Percentiles rank a stretch among this genome's conserved stretches.
Conservation (phyloP, 2,329 filamentous ascomycete genomes). For the Xylariaceae sp. region DNA sequence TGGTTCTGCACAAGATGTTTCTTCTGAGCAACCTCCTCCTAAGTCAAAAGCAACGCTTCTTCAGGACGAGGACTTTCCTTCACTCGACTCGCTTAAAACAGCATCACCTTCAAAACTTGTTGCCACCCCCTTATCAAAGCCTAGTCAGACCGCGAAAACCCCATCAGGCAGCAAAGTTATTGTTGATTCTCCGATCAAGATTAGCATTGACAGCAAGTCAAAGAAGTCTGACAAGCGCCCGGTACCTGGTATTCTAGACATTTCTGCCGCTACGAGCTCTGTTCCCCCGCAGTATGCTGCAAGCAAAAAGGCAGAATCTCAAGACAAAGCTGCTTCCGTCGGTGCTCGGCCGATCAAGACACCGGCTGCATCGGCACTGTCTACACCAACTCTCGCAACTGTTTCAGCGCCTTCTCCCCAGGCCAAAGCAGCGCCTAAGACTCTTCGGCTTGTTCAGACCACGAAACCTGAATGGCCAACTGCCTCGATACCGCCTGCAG, state of each 20-base stretch:
- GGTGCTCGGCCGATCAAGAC: constrained; percentile 34
- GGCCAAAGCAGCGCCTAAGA: constrained; percentile 53
- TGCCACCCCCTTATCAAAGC: constrained; percentile 32
- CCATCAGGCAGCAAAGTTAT: constrained; percentile 27
- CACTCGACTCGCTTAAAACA: constrained; percentile 45
- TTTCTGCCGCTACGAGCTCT: constrained; percentile 40
- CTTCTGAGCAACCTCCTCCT: constrained; percentile 37
- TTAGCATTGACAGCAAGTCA: constrained; percentile 23
- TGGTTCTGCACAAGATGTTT: constrained; percentile 44
- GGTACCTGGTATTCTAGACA: constrained; percentile 42
- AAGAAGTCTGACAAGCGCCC: constrained; percentile 32
- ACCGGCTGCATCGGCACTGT: constrained; percentile 40
- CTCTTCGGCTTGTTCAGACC: constrained; percentile 63
- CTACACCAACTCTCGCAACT: constrained; percentile 42
- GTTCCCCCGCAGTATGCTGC: constrained; percentile 1
- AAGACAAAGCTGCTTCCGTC: constrained; percentile 19
- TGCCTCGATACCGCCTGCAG: constrained; percentile 27
- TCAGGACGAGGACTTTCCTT: constrained; percentile 60
- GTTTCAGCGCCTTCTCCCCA: constrained; percentile 50
- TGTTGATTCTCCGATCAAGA: constrained; percentile 24
- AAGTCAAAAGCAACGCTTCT: constrained; percentile 38
- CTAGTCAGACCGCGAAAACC: constrained; percentile 28
- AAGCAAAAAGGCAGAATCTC: constrained; percentile 29
- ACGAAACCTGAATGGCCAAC: constrained; percentile 56
- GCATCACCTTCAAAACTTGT: constrained; percentile 33